Conservation (phyloP, 306 rosid genomes). For the Hippophae rhamnoides region DNA sequence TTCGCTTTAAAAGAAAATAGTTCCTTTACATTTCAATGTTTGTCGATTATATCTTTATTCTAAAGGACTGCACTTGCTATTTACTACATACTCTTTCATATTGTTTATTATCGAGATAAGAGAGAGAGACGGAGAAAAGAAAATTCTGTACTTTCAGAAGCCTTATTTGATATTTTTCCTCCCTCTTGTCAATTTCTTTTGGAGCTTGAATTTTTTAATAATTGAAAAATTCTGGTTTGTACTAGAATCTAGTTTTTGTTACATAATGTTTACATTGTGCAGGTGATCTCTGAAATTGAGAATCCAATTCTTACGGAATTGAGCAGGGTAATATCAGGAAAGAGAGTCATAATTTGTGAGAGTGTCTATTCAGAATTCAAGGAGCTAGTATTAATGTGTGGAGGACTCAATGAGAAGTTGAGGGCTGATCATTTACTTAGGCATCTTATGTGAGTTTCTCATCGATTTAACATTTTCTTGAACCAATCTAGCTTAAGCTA, state of each 20-base stretch:
- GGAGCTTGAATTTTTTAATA: neutral
- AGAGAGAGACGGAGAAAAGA: too few species aligned
- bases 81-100: too few species aligned
- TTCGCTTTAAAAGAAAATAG: too few species aligned
- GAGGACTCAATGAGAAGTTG: constrained; percentile 76
- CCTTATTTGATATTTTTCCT: too few species aligned
- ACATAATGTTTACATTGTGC: constrained; percentile 18
- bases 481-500: neutral
- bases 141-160: too few species aligned
- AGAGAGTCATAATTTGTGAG: constrained; percentile 67
- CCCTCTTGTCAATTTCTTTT: neutral
- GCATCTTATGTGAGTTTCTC: constrained; percentile 50
- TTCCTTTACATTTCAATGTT: too few species aligned
- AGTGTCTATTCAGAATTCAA: constrained; percentile 66
- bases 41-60: too few species aligned
- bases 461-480: constrained; percentile 10
- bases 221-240: constrained; percentile 5
- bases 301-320: constrained; percentile 59
- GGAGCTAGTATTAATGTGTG: constrained; percentile 69
- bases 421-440: constrained; percentile 60
- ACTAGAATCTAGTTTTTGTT: constrained; percentile 6
- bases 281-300: constrained; percentile 76
- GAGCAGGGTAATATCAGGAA: constrained; percentile 39
- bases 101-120: too few species aligned
- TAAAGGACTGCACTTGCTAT: too few species aligned